Evolutionary conservation across 768 basidiomycete species (phyloP), one percentile per base, ranked within the genome.

Genomic region (Tylopilus cervinicoccineus): DNA sequence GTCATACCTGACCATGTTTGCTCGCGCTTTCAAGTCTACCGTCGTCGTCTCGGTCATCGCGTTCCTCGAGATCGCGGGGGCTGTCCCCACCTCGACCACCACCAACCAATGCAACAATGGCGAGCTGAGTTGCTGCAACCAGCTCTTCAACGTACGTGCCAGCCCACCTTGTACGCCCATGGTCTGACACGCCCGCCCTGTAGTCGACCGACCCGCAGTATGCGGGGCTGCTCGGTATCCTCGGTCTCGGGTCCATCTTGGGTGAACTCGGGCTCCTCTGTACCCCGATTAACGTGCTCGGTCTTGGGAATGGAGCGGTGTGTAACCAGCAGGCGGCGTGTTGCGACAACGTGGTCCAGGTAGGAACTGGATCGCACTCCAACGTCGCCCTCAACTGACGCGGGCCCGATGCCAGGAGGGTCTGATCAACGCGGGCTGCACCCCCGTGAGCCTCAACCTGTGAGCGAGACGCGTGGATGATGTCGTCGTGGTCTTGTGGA

Each of bases 371-470:
- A n/a, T n/a, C n/a, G n/a, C n/a, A n/a, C n/a, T n/a, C n/a, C n/a
- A n/a, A n/a, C n/a, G n/a, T n/a, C n/a, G n/a, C n/a, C n/a, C n/a
- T n/a, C n/a, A n/a, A n/a, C 49, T 45, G 17, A 53, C 33, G 7
- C 20, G 2, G 19, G 29, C 23, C 6, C 23, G 2, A 13, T 28
- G 0, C 5, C 20, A 60, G 59, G 19, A 19, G 11, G 50, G 50
- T 22, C 5, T 52, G 10, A 6, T 60, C 52, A 51, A 53, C 6
- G 0, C 54, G 7, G 55, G 59, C 17, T 59, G 59, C 50, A 56
- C 10, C 43, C 58, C 58, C 37, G 10, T 60, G 39, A 44, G 20
- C 20, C 1, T 45, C 17, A 3, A 17, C 24, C 11, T 48, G 48
- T 48, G 12, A 41, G 9, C n/a, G n/a, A n/a, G 7, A 9, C 26